These are phyloP conservation scores for Brettanomyces anomalus DNA, from an alignment of 805 yeast genomes.

Conservation along the genomic window DNA sequence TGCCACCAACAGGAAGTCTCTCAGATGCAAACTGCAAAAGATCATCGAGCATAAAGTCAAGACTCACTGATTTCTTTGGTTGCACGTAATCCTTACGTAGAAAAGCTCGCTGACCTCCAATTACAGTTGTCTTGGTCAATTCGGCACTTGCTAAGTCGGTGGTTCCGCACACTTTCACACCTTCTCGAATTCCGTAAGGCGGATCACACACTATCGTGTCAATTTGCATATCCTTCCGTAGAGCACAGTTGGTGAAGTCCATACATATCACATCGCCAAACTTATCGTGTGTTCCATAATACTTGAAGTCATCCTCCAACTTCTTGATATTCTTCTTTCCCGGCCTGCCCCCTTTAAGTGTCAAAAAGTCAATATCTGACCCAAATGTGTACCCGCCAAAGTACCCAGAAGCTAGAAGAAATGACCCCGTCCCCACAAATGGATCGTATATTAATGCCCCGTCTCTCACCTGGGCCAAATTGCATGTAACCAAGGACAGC, in stretches of 20 bases:
- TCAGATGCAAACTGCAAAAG: constrained; percentile 63
- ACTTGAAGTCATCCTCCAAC: constrained; percentile 56
- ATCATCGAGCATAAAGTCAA: constrained; percentile 72
- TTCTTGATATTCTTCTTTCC: constrained; percentile 19
- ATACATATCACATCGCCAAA: constrained; percentile 75
- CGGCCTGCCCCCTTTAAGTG: constrained; percentile 53
- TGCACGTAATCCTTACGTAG: constrained; percentile 78
- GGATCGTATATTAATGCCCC: constrained; percentile 82
- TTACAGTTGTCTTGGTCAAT: constrained; percentile 66
- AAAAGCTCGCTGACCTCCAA: constrained; percentile 72
- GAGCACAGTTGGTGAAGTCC: constrained; percentile 91
- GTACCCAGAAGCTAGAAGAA: constrained; percentile 77
- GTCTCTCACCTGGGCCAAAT: constrained; percentile 64
- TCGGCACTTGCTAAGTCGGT: constrained; percentile 47
- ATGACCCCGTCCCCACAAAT: constrained; percentile 94
- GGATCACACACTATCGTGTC: constrained; percentile 93
- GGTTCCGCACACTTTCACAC: constrained; percentile 87
- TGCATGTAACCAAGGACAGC: constrained; percentile 76
- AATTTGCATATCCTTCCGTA: constrained; percentile 50
- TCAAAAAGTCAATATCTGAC: constrained; percentile 83
- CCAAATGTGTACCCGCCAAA: constrained; percentile 79
- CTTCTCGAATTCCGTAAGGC: constrained; percentile 96
- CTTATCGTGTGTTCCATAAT: constrained; percentile 49
- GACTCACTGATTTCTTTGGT: constrained; percentile 83
- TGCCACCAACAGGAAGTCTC: constrained; percentile 63